Conservation (phyloP, 352 stramenopile species). For the Phytopythium ostracodes region DNA sequence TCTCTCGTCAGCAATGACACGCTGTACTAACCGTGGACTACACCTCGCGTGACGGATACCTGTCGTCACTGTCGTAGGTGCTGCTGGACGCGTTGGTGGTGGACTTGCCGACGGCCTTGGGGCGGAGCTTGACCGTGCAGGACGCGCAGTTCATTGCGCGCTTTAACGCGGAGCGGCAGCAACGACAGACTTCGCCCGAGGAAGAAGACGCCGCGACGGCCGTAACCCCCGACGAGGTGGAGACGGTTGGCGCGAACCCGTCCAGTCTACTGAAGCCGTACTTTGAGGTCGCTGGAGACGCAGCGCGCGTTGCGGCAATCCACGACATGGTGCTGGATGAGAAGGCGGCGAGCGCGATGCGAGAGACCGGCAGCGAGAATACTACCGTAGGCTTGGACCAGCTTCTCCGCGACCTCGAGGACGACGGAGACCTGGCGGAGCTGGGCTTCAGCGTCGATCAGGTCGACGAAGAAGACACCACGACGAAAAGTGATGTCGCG, state of each 20-base stretch:
- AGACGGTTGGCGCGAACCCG: constrained; percentile 55
- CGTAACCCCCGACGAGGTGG: constrained; percentile 5
- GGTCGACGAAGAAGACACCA: constrained; percentile 28
- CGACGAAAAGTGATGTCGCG: constrained; percentile 10
- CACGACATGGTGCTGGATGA: constrained; percentile 55
- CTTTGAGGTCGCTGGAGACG: constrained; percentile 54
- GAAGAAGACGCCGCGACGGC: constrained; percentile 5
- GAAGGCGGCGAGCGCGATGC: constrained; percentile 56
- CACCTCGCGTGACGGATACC: background rate
- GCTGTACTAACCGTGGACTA: background rate
- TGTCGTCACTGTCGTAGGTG: constrained; percentile 1
- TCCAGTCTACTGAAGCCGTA: constrained; percentile 57
- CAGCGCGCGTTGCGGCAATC: constrained; percentile 46
- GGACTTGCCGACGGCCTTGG: constrained; percentile 45
- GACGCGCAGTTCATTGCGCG: constrained; percentile 34
- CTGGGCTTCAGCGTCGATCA: constrained; percentile 39
- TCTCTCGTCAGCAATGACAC: background rate
- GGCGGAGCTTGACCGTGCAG: constrained; percentile 42
- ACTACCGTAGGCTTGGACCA: constrained; percentile 61
- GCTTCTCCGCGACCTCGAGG: constrained; percentile 62
- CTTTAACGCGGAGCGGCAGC: constrained; percentile 1
- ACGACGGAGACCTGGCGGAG: constrained; percentile 57
- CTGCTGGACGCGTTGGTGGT: constrained; percentile 43
- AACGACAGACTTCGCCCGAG: background rate
- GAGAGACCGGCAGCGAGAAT: constrained; percentile 35